phyloP scores from a whole-genome alignment of 768 basidiomycete genomes.

The Hygrophoropsis aurantiaca region DNA sequence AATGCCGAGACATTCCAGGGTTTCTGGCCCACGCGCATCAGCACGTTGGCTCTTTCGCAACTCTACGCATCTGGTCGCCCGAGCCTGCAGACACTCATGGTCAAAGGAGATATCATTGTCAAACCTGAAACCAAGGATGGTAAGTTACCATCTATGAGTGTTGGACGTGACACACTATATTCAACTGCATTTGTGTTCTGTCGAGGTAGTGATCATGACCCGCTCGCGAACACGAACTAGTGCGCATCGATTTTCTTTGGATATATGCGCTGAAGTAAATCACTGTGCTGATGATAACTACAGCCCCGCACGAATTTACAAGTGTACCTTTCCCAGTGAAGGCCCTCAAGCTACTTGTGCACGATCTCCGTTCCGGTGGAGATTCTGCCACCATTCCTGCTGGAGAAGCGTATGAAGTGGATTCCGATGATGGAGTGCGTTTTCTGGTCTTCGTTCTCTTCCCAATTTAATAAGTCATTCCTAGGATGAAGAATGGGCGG shows the following conservation, averaged over 20 bases:
- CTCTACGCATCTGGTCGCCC: conserved; percentile 69
- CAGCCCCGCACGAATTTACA: conserved; percentile 87
- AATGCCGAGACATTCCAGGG: conserved; percentile 94
- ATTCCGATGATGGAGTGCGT: conserved; percentile 76
- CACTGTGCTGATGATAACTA: conserved; percentile 18
- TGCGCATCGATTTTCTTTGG: conserved; percentile 39
- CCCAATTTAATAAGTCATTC: neutral
- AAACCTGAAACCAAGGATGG: conserved; percentile 78
- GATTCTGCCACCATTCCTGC: conserved; percentile 68
- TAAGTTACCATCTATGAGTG: conserved; percentile 39
- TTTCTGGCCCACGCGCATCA: conserved; percentile 88
- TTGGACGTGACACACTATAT: conserved; percentile 8
- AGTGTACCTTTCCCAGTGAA: conserved; percentile 88
- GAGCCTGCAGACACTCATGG: conserved; percentile 63
- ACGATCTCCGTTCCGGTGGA: conserved; percentile 79
- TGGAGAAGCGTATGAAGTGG: conserved; percentile 53
- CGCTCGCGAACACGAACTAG: conserved; percentile 86
- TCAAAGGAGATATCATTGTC: conserved; percentile 92
- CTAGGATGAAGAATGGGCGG: conserved; percentile 91
- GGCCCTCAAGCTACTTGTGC: conserved; percentile 84
- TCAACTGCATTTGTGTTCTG: conserved; percentile 24
- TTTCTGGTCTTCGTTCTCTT: conserved; percentile 5
- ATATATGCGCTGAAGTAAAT: conserved; percentile 1
- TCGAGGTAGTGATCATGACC: conserved; percentile 86
- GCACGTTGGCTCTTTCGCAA: conserved; percentile 76